Evolutionary conservation across 163 green algal species (phyloP).

Genomic region (Scenedesmus sp.): DNA sequence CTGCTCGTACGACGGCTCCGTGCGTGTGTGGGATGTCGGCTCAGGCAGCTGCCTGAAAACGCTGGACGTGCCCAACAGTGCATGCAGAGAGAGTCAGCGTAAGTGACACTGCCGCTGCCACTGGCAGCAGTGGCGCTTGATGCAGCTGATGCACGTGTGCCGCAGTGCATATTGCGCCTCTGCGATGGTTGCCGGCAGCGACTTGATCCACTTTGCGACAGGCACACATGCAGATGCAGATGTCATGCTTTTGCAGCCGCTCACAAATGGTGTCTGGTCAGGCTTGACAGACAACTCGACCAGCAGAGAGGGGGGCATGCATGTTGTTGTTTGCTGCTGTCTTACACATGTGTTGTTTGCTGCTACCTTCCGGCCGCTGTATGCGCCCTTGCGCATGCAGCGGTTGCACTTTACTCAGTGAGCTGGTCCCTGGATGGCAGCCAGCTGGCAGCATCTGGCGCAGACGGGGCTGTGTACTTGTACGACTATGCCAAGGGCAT

Average conservation of each 20-base stretch:
- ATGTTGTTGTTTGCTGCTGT: too few species aligned
- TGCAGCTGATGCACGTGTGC: neutral
- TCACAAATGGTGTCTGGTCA: too few species aligned
- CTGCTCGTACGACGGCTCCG: slow-evolving; percentile 66
- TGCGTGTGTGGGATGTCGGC: slow-evolving; percentile 68
- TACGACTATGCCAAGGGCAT: slow-evolving; percentile 60
- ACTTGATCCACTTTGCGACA: neutral
- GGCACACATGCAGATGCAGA: neutral
- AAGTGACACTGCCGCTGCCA: neutral
- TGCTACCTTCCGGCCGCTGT: too few species aligned
- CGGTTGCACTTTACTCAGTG: slow-evolving; percentile 43
- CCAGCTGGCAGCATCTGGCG: slow-evolving; percentile 55
- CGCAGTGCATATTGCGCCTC: too few species aligned
- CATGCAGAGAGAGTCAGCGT: neutral
- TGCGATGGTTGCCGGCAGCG: neutral
- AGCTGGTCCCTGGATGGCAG: slow-evolving; percentile 60
- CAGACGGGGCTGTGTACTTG: slow-evolving; percentile 53
- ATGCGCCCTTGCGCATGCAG: neutral
- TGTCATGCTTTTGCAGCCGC: too few species aligned
- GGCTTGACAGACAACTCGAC: too few species aligned
- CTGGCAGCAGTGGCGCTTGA: neutral
- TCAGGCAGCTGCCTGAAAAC: slow-evolving; percentile 42
- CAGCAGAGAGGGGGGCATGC: too few species aligned
- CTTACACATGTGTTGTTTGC: too few species aligned
- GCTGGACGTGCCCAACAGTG: slow-evolving; percentile 2